Evolutionary conservation across 1,284 basidiomycete genomes (phyloP), one percentile per base, ranked within the genome.

Genomic region (Leucoagaricus sp.): DNA sequence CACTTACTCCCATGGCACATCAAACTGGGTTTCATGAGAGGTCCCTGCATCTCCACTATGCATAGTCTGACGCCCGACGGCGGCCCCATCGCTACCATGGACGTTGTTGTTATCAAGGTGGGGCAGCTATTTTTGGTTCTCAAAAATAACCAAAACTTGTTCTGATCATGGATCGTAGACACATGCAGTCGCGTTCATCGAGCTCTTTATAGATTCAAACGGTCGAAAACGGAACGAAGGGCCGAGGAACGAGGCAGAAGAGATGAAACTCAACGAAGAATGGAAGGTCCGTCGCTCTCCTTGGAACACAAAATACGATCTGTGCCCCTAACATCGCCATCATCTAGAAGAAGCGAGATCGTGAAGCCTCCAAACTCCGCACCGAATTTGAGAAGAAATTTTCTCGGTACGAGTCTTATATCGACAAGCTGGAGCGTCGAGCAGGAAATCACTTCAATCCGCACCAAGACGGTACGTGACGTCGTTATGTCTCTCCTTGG

Each of bases 1-100:
- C 88, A 91, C 62, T 78, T 96, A 34, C 91, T 89, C 1, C 82
- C 83, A 0, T 99, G 96, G 96, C 85, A 98, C 66, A 79, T 88
- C 1, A 90, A 87, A 60, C 80, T 99, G 1, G 96, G 96, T 3
- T 92, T 93, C 63, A 79, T 82, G 55, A 69, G 67, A 26, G 71
- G 74, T 1, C 83, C 83, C 1, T 92, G 84, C 65, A 76, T 94
- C 26, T 84, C 93, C 0, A 90, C 89, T 1, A 71, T 98, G 58
- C 82, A 87, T 51, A 93, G 90, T 63, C 73, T 99, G 47, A 87
- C 87, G 0, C 70, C 85, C 0, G 93, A 96, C 62, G 96, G 96
- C 0, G 97, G 96, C 0, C 58, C 78, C 3, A 82, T 97, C 0
- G 77, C 89, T 2, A 76, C 87, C 8, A 80, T 96, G 80, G 91